phyloP scores from a whole-genome alignment of 1,139 yeast species.

The Protomyces lactucae-debilis region DNA sequence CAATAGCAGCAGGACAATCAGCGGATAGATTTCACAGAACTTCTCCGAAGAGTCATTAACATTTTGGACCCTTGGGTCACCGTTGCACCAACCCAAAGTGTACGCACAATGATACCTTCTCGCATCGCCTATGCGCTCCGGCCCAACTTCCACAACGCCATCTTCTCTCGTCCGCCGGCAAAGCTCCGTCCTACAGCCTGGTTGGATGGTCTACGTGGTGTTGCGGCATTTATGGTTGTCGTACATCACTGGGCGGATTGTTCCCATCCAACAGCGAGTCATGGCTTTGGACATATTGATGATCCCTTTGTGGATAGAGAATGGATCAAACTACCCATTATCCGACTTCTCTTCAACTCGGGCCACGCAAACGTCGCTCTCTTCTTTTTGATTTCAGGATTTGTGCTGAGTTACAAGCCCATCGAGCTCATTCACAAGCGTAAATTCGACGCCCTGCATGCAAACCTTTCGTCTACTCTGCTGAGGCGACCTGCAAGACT shows the following conservation, averaged over 20 bases:
- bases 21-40: too few species aligned
- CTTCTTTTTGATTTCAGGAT: conserved; percentile 23
- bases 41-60: too few species aligned
- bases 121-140: not conserved
- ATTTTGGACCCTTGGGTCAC: too few species aligned
- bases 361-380: conserved; percentile 22
- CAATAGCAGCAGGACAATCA: too few species aligned
- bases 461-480: conserved; percentile 10
- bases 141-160: not conserved
- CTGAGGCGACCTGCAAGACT: conserved; percentile 12
- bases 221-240: conserved; percentile 23
- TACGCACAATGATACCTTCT: not conserved
- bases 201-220: conserved; percentile 18
- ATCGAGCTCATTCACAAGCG: conserved; percentile 9
- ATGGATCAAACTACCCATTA: conserved; percentile 6
- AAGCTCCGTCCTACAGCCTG: conserved; percentile 14
- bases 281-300: conserved; percentile 16
- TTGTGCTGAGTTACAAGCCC: conserved; percentile 16
- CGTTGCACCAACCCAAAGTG: not conserved
- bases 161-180: not conserved
- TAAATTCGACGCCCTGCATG: conserved; percentile 5
- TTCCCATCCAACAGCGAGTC: conserved; percentile 14
- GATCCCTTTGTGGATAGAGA: conserved; percentile 11
- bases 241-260: conserved; percentile 20
- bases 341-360: conserved; percentile 10